Percentiles rank a stretch among this genome's conserved stretches.
These are phyloP conservation scores for Cercospora beticola DNA, from an alignment of 2,329 filamentous ascomycete genomes.

Conservation along the genomic window DNA sequence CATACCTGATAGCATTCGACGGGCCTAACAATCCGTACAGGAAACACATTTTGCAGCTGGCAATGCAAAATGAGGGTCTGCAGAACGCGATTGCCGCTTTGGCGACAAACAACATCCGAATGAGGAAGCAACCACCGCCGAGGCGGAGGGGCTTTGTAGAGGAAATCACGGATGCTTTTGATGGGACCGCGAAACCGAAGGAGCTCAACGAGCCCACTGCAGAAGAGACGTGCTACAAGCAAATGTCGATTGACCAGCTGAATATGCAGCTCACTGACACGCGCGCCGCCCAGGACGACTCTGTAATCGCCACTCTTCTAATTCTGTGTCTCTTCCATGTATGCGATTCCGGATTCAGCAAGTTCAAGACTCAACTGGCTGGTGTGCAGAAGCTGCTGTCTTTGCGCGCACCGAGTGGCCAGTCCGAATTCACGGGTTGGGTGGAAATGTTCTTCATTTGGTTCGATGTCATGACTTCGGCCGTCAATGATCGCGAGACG, in stretches of 20 bases:
- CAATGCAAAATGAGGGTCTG: constrained; percentile 74
- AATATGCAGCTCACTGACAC: constrained; percentile 82
- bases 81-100: constrained; percentile 90
- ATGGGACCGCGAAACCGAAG: constrained; percentile 31
- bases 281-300: constrained; percentile 74
- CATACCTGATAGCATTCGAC: constrained; percentile 88
- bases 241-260: constrained; percentile 76
- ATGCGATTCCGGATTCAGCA: constrained; percentile 87
- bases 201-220: constrained; percentile 60
- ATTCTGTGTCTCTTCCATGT: constrained; percentile 90
- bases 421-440: constrained; percentile 73
- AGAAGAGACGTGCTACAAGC: constrained; percentile 81
- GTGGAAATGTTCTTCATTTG: constrained; percentile 92
- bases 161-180: constrained; percentile 33
- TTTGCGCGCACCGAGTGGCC: constrained; percentile 64
- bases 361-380: constrained; percentile 90
- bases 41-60: constrained; percentile 75
- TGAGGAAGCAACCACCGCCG: constrained; percentile 66
- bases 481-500: constrained; percentile 86
- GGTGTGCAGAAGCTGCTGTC: constrained; percentile 87
- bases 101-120: constrained; percentile 84
- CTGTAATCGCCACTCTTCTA: constrained; percentile 81
- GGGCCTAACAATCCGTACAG: constrained; percentile 82
- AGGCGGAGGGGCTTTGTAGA: constrained; percentile 36
- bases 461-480: constrained; percentile 89